Evolutionary conservation across 2,329 filamentous ascomycete species (phyloP).

Genomic region (Aspergillus latus): DNA sequence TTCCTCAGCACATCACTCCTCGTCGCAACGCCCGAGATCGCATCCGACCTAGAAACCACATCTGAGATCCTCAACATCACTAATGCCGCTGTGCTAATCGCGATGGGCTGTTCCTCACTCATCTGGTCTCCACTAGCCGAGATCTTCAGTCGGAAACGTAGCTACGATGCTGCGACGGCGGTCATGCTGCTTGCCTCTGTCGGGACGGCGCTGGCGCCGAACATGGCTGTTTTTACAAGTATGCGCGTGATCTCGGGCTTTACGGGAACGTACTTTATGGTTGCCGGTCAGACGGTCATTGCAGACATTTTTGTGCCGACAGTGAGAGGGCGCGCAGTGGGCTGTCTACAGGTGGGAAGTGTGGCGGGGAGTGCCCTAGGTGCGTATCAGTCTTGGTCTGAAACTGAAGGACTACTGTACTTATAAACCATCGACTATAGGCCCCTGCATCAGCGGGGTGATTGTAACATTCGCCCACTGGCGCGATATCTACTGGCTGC

Average conservation of each 20-base stretch:
- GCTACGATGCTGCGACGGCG: slow-evolving; percentile 19
- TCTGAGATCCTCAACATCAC: slow-evolving; percentile 69
- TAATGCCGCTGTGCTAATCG: slow-evolving; percentile 70
- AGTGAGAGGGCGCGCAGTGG: slow-evolving; percentile 69
- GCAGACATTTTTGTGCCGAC: slow-evolving; percentile 66
- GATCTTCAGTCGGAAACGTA: slow-evolving; percentile 58
- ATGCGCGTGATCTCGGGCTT: slow-evolving; percentile 74
- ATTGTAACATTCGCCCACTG: neutral
- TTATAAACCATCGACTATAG: slow-evolving; percentile 27
- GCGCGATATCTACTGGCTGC: neutral
- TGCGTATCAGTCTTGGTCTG: slow-evolving; percentile 50
- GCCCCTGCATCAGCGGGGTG: slow-evolving; percentile 39
- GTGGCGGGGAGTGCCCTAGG: slow-evolving; percentile 67
- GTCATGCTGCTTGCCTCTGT: slow-evolving; percentile 47
- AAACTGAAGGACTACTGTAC: too few species aligned
- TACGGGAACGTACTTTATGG: slow-evolving; percentile 72
- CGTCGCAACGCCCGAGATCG: slow-evolving; percentile 72
- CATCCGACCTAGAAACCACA: slow-evolving; percentile 62
- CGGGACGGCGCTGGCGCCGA: slow-evolving; percentile 69
- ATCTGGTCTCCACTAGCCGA: slow-evolving; percentile 72
- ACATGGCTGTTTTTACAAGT: slow-evolving; percentile 68
- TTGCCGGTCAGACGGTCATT: slow-evolving; percentile 69
- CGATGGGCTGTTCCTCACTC: slow-evolving; percentile 69
- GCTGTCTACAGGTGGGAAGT: slow-evolving; percentile 71
- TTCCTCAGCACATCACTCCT: slow-evolving; percentile 60